Evolutionary conservation across 2,329 filamentous ascomycete genomes (phyloP).

Genomic region (Pezizomycotina sp.): DNA sequence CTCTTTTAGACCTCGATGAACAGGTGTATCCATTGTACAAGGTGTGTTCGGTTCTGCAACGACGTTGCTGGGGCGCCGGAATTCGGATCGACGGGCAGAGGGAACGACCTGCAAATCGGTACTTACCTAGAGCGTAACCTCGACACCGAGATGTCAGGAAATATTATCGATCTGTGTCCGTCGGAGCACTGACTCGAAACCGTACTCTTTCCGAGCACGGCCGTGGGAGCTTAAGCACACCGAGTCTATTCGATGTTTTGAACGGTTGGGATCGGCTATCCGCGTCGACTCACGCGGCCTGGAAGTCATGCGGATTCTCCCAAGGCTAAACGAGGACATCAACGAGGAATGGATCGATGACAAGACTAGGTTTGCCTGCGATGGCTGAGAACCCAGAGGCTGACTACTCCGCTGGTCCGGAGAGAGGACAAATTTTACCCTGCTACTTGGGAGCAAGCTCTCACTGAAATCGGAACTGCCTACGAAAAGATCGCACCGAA

Average conservation of each 20-base stretch:
- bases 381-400: slow-evolving; percentile 91
- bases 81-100: slow-evolving; percentile 82
- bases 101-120: slow-evolving; percentile 94
- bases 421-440: slow-evolving; percentile 82
- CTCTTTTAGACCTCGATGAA: slow-evolving; percentile 73
- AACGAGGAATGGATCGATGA: slow-evolving; percentile 99
- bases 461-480: slow-evolving; percentile 69
- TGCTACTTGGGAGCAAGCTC: slow-evolving; percentile 85
- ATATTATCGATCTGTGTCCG: slow-evolving; percentile 97
- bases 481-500: slow-evolving; percentile 65
- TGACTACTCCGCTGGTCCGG: slow-evolving; percentile 82
- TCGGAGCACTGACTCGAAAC: slow-evolving; percentile 89
- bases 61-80: slow-evolving; percentile 92
- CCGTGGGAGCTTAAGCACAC: slow-evolving; percentile 96
- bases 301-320: slow-evolving; percentile 88
- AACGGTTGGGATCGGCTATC: slow-evolving; percentile 86
- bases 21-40: slow-evolving; percentile 96
- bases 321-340: slow-evolving; percentile 87
- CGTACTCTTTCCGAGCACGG: slow-evolving; percentile 88
- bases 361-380: slow-evolving; percentile 90
- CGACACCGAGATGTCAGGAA: slow-evolving; percentile 86
- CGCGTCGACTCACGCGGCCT: slow-evolving; percentile 82
- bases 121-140: slow-evolving; percentile 92
- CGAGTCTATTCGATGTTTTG: slow-evolving; percentile 86
- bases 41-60: slow-evolving; percentile 94